Conservation (phyloP, 257 asterid species). For the Leonotis leonurus region DNA sequence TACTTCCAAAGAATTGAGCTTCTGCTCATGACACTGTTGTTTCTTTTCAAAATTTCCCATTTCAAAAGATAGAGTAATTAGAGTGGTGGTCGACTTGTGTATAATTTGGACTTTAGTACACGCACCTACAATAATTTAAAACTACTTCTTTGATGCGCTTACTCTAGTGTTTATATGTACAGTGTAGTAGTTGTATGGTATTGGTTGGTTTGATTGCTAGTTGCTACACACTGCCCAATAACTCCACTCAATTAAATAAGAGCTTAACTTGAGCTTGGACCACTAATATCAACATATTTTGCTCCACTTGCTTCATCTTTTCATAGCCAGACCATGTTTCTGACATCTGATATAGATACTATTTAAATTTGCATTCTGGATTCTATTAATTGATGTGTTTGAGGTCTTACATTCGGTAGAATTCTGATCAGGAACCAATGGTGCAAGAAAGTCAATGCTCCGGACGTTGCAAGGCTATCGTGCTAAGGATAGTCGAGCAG, state of each 20-base stretch:
- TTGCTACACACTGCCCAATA: constrained; percentile 26
- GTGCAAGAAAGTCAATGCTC: constrained; percentile 47
- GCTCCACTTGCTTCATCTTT: not conserved
- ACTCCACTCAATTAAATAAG: constrained; percentile 11
- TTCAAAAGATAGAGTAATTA: too few species aligned
- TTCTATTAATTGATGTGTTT: too few species aligned
- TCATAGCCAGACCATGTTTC: not conserved
- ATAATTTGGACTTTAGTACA: not conserved
- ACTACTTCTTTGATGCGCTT: not conserved
- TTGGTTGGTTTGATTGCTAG: constrained; percentile 10
- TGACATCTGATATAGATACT: too few species aligned
- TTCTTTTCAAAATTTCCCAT: constrained; percentile 14
- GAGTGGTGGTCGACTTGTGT: not conserved
- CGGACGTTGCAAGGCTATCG: constrained; percentile 70
- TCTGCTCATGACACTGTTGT: constrained; percentile 23
- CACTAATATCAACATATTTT: constrained; percentile 21
- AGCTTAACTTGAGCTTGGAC: constrained; percentile 15
- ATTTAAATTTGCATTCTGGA: not conserved
- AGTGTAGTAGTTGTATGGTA: not conserved
- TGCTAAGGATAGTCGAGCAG: constrained; percentile 64
- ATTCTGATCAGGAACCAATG: constrained; percentile 40
- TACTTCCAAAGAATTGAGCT: constrained; percentile 45
- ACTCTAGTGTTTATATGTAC: not conserved
- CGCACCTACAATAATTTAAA: not conserved
- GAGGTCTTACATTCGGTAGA: too few species aligned